A percentile compares a stretch with the other conserved stretches of the same genome.
phyloP scores from a whole-genome alignment of 257 asterid genomes.

The Anisodus acutangulus region DNA sequence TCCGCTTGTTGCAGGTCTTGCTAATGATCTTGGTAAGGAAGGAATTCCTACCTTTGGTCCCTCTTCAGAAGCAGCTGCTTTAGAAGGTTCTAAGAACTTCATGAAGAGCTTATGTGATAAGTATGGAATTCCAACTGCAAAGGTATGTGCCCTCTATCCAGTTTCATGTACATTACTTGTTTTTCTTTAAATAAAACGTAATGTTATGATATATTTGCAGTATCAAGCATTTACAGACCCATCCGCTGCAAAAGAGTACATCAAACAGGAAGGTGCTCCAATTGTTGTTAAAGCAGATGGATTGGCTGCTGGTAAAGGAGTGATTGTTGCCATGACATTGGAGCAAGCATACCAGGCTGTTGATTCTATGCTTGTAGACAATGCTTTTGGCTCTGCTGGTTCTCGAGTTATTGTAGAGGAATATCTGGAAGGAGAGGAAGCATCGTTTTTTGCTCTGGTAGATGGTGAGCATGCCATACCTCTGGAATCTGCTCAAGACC shows the following conservation, averaged over 20 bases:
- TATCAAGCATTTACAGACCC: slow-evolving; percentile 76
- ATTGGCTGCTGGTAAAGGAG: slow-evolving; percentile 97
- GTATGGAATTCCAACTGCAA: slow-evolving; percentile 91
- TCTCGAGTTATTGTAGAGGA: slow-evolving; percentile 78
- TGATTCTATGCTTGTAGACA: slow-evolving; percentile 85
- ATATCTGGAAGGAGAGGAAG: slow-evolving; percentile 93
- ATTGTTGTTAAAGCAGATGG: slow-evolving; percentile 95
- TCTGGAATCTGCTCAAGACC: slow-evolving; percentile 95
- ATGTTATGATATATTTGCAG: slow-evolving; percentile 46
- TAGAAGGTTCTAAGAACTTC: slow-evolving; percentile 91
- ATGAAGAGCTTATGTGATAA: slow-evolving; percentile 89
- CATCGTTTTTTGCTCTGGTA: slow-evolving; percentile 86
- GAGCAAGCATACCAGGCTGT: slow-evolving; percentile 87
- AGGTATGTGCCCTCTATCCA: slow-evolving; percentile 48
- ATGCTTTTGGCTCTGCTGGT: slow-evolving; percentile 84
- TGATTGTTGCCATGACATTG: slow-evolving; percentile 75
- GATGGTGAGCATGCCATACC: slow-evolving; percentile 94
- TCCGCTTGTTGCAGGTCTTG: slow-evolving; percentile 93
- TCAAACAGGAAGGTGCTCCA: slow-evolving; percentile 77
- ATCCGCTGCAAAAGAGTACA: slow-evolving; percentile 70
- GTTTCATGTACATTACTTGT: neutral
- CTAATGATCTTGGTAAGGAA: slow-evolving; percentile 82
- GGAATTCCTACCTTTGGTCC: slow-evolving; percentile 95
- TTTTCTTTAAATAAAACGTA: neutral
- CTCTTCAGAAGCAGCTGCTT: slow-evolving; percentile 93